Evolutionary conservation across 2,329 filamentous ascomycete species (phyloP).

Genomic region (Scleromitrula shiraiana): DNA sequence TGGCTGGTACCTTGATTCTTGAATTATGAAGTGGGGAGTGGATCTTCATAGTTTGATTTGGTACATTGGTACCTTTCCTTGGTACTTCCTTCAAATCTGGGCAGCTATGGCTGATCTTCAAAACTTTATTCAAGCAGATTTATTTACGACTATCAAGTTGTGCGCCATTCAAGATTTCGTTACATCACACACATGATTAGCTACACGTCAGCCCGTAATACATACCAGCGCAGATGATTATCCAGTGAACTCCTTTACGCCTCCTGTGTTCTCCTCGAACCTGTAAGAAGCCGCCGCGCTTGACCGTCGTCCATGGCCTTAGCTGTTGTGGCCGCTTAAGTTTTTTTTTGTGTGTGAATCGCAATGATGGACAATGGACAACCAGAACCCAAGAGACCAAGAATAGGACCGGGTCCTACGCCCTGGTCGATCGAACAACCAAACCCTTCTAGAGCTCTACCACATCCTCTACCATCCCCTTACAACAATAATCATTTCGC

Average conservation of each 20-base stretch:
- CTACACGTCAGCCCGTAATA: constrained; percentile 26
- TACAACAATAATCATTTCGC: constrained; percentile 7
- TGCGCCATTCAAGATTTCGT: constrained; percentile 15
- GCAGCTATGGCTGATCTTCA: constrained; percentile 4
- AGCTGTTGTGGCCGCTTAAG: constrained; percentile 27
- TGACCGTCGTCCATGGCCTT: constrained; percentile 33
- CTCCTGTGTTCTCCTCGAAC: constrained; percentile 23
- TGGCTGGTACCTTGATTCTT: too few species aligned
- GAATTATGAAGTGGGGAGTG: too few species aligned
- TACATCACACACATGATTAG: constrained; percentile 21
- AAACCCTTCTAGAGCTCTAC: constrained; percentile 31
- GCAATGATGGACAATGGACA: constrained; percentile 49
- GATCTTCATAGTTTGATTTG: too few species aligned
- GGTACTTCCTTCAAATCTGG: not conserved
- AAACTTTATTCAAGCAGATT: constrained; percentile 9
- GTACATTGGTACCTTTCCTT: constrained; percentile 1
- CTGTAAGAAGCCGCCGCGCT: constrained; percentile 29
- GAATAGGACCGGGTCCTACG: constrained; percentile 33
- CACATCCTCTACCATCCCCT: constrained; percentile 41
- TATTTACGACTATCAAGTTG: constrained; percentile 8
- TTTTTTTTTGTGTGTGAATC: constrained; percentile 34
- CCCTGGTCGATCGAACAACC: constrained; percentile 10
- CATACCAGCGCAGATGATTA: constrained; percentile 25
- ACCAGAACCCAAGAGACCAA: constrained; percentile 52
- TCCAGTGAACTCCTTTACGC: constrained; percentile 18